These are phyloP conservation scores for Oryza meyeriana DNA, from an alignment of 176 grass and related monocot genomes.

Conservation along the genomic window DNA sequence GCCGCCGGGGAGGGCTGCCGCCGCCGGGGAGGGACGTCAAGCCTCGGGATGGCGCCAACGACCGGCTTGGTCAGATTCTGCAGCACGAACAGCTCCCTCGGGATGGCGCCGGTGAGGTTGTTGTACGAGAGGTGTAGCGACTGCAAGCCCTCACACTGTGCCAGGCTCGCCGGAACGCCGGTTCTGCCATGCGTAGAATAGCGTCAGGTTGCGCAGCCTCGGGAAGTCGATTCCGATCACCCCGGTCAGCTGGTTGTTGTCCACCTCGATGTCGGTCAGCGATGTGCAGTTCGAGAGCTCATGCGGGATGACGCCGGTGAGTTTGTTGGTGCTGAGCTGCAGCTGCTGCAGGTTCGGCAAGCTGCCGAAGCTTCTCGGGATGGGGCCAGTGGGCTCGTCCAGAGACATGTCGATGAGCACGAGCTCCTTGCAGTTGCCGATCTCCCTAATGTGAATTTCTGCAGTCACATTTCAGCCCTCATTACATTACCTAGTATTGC, in stretches of 20 bases:
- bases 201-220: slow-evolving; percentile 66
- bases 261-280: slow-evolving; percentile 73
- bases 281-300: slow-evolving; percentile 83
- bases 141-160: slow-evolving; percentile 62
- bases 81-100: slow-evolving; percentile 67
- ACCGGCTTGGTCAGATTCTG: slow-evolving; percentile 93
- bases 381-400: slow-evolving; percentile 64
- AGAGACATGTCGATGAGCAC: slow-evolving; percentile 77
- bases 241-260: slow-evolving; percentile 84
- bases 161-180: slow-evolving; percentile 56
- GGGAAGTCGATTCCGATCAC: slow-evolving; percentile 67
- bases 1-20: too few relatives aligned
- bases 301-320: slow-evolving; percentile 57
- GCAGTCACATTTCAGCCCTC: too few relatives aligned
- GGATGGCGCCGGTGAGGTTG: slow-evolving; percentile 72
- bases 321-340: slow-evolving; percentile 85
- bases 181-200: slow-evolving; percentile 99
- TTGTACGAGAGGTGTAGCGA: slow-evolving; percentile 94
- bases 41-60: too few relatives aligned
- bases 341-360: slow-evolving; percentile 72
- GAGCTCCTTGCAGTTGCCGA: slow-evolving; percentile 63
- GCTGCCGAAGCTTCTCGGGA: slow-evolving; percentile 61
- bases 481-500: too few relatives aligned
- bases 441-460: too few relatives aligned
- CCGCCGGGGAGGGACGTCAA: too few relatives aligned